Evolutionary conservation across 2,329 filamentous ascomycete species (phyloP), one percentile per base, ranked within the genome.

Genomic region (Metarhizium brunneum): DNA sequence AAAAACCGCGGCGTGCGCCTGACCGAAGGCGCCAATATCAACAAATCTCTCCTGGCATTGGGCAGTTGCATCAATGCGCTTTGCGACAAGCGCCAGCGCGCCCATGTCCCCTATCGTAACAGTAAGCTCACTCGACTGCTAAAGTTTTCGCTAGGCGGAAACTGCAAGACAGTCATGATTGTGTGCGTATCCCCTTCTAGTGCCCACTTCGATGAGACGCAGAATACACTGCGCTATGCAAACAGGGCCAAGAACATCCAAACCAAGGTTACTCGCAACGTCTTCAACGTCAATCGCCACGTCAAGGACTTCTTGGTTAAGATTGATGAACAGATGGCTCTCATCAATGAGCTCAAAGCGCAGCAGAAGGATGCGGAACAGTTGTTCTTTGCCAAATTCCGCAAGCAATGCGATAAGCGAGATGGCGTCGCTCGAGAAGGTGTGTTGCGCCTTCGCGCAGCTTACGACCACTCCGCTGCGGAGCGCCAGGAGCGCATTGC

Each of bases 81-180:
- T 16, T 99, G 94, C 73, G 94, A 99, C 67, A 84, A 89, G 4
- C 84, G 90, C 53, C 95, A 94, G 73, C 87, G 84, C 61, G 94
- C 95, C 62, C 94, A 99, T 70, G 88, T 99, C 14, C 94, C 94
- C 0, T 99, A 99, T 74, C 85, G 94, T 64, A 97, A 99, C 74
- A 97, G 92, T 60, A 99, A 97, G 67, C 85, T 99, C 54, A 99
- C 94, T 0, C 86, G 94, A 54, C 78, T 99, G 4, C 82, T 99
- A 54, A 99, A 99, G 66, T 99, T 99, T 73, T 96, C 92, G 0
- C 82, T 99, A 0, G 94, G 94, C 35, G 94, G 94, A 3, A 99
- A 99, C 71, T 99, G 94, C 79, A 95, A 92, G 73, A 99, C 94
- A 0, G 94, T 99, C 69, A 99, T 99, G 94, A 97, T 99, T 69